Evolutionary conservation across 768 basidiomycete genomes (phyloP).

Genomic region (Kwoniella dendrophila): DNA sequence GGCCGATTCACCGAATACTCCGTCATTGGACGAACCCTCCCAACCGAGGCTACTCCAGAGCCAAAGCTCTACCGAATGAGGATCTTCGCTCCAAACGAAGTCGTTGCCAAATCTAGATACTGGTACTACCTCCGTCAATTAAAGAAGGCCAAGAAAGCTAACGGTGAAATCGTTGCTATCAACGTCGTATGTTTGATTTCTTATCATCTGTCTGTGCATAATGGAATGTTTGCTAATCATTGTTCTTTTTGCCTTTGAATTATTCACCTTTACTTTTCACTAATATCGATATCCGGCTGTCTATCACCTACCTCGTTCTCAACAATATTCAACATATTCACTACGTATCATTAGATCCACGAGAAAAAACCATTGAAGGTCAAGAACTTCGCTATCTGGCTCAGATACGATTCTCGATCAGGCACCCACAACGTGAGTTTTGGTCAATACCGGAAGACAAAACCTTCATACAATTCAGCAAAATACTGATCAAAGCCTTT

Average conservation of each 20-base stretch:
- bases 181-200: conserved; percentile 85
- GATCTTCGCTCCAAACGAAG: conserved; percentile 97
- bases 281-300: no score
- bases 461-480: no score
- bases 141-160: conserved; percentile 99
- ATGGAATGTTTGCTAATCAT: background rate
- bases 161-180: conserved; percentile 97
- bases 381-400: conserved; percentile 99
- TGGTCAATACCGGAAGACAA: no score
- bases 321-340: no score
- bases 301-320: no score
- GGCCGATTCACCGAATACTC: conserved; percentile 76
- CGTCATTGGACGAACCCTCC: conserved; percentile 95
- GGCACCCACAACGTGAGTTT: conserved; percentile 95
- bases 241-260: background rate
- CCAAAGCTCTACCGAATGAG: conserved; percentile 99
- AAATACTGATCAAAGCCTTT: background rate
- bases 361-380: conserved; percentile 98
- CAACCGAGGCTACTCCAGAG: conserved; percentile 85
- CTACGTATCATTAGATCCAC: conserved; percentile 67
- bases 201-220: background rate
- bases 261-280: background rate
- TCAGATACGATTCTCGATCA: conserved; percentile 98
- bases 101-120: conserved; percentile 98
- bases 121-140: conserved; percentile 99